phyloP scores from a whole-genome alignment of 257 asterid species.

The Solanum gracilifrons region DNA sequence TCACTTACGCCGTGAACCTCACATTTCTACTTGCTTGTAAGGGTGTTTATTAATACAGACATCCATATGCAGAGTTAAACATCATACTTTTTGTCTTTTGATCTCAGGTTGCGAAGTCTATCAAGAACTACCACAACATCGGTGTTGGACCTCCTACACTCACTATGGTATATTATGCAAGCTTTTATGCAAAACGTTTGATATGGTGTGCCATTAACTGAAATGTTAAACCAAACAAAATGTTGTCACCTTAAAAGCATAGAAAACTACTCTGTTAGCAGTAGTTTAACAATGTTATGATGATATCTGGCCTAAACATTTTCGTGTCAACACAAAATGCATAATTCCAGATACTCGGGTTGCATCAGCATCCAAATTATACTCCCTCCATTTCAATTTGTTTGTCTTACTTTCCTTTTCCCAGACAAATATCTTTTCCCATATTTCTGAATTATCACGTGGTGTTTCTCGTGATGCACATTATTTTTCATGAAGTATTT shows the following conservation, averaged over 20 bases:
- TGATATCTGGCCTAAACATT: neutral
- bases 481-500: neutral
- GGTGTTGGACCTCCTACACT: conserved; percentile 32
- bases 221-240: neutral
- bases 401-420: neutral
- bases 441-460: neutral
- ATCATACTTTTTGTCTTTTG: neutral
- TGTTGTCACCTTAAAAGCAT: neutral
- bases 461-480: neutral
- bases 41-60: neutral
- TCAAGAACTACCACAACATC: conserved; percentile 37
- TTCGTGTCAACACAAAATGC: neutral
- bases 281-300: neutral
- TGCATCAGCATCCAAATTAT: neutral
- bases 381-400: neutral
- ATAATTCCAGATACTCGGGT: neutral
- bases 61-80: neutral
- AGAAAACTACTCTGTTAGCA: neutral
- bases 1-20: neutral
- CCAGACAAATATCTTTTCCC: neutral
- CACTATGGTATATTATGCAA: conserved; percentile 25
- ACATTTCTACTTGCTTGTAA: neutral
- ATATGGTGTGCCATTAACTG: neutral
- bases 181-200: neutral
- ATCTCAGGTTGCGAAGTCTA: conserved; percentile 40